Conservation (phyloP, 768 basidiomycete species). For the Boletus bicolor region DNA sequence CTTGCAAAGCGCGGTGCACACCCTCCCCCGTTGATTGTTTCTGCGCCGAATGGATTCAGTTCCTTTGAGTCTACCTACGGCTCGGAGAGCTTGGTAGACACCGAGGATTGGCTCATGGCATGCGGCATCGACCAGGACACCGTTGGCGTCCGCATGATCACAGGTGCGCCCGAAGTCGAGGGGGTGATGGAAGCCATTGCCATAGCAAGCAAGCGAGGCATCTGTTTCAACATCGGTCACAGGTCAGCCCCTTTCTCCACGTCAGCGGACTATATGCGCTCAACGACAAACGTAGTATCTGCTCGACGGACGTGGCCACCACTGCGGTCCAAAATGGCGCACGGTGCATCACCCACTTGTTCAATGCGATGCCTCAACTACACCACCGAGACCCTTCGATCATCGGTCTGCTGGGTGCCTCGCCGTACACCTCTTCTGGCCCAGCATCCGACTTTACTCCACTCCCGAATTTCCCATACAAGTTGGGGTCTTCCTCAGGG, state of each 20-base stretch:
- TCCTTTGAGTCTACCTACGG: slow-evolving; percentile 79
- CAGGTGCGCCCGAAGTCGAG: slow-evolving; percentile 81
- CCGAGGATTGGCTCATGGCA: slow-evolving; percentile 66
- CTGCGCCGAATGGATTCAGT: slow-evolving; percentile 59
- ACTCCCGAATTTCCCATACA: slow-evolving; percentile 16
- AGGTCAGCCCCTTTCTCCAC: slow-evolving; percentile 44
- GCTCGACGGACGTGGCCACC: slow-evolving; percentile 70
- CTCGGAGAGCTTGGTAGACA: slow-evolving; percentile 54
- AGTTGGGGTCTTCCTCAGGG: slow-evolving; percentile 6
- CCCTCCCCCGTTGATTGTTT: slow-evolving; percentile 58
- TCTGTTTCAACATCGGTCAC: slow-evolving; percentile 86
- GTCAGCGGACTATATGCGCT: not conserved
- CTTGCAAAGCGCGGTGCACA: slow-evolving; percentile 83
- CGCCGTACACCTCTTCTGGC: slow-evolving; percentile 53
- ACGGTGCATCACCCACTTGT: slow-evolving; percentile 85
- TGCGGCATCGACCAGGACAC: slow-evolving; percentile 26
- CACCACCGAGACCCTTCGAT: slow-evolving; percentile 92
- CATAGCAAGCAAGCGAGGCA: slow-evolving; percentile 58
- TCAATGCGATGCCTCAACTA: slow-evolving; percentile 90
- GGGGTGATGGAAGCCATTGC: slow-evolving; percentile 74
- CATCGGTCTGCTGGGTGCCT: slow-evolving; percentile 82
- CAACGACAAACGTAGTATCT: slow-evolving; percentile 46
- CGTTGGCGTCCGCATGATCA: slow-evolving; percentile 73
- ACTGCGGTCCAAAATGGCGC: slow-evolving; percentile 70
- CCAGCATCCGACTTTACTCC: slow-evolving; percentile 34